A percentile compares a stretch with the other conserved stretches of the same genome.
These are phyloP conservation scores for Fusarium tjaetaba DNA, from an alignment of 2,329 filamentous ascomycete genomes.

Conservation along the genomic window DNA sequence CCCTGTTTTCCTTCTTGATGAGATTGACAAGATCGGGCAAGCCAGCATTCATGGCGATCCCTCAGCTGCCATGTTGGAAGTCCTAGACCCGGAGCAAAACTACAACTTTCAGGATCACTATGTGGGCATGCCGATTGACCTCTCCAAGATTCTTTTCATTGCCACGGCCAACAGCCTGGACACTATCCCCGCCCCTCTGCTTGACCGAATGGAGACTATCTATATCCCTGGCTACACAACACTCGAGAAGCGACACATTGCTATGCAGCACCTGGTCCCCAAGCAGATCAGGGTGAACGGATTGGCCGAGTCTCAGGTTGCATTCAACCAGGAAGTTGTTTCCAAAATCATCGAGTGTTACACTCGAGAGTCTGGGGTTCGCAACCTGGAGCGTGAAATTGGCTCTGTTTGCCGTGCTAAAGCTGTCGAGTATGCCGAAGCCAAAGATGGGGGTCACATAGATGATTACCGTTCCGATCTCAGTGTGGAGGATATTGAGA, in stretches of 20 bases:
- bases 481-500: constrained; percentile 82
- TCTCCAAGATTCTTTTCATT: constrained; percentile 97
- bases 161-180: constrained; percentile 95
- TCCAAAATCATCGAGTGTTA: constrained; percentile 97
- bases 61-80: constrained; percentile 96
- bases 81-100: constrained; percentile 97
- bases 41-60: constrained; percentile 95
- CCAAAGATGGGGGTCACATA: constrained; percentile 76
- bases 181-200: constrained; percentile 90
- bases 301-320: constrained; percentile 77
- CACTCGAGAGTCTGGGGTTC: constrained; percentile 94
- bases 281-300: constrained; percentile 96
- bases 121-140: constrained; percentile 91
- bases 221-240: constrained; percentile 95
- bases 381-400: constrained; percentile 95
- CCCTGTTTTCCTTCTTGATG: constrained; percentile 93
- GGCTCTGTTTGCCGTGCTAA: constrained; percentile 94
- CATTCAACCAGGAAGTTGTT: constrained; percentile 83
- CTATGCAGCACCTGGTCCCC: constrained; percentile 89
- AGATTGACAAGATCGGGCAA: constrained; percentile 96
- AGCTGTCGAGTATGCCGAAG: constrained; percentile 93
- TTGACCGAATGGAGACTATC: constrained; percentile 98
- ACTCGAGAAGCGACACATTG: constrained; percentile 95
- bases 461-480: constrained; percentile 79
- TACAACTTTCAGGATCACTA: constrained; percentile 96